Evolutionary conservation across 441 rosid genomes (phyloP), one percentile per base, ranked within the genome.

Genomic region (Gossypium trilobum): DNA sequence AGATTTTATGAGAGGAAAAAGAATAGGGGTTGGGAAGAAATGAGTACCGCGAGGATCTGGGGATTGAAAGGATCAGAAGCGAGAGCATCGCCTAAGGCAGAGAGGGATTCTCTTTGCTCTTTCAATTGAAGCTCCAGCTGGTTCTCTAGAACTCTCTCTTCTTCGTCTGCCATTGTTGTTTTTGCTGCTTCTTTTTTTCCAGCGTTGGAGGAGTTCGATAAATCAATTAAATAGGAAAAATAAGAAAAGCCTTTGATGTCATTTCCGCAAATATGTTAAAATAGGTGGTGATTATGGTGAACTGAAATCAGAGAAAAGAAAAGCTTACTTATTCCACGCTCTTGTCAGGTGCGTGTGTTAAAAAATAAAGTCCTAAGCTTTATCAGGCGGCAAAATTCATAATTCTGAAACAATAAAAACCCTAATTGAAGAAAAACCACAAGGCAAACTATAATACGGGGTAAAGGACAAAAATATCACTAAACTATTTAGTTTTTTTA

Each of bases 31-130:
- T 65, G 61, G 7, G 5, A 13, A 4, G 48, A 59, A 36, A 19
- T 10, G 25, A 36, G 58, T 85, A 92, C 99, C 72, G 89, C 85
- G 72, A 89, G 85, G 67, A 94, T 89, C 66, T 94, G 97, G 23
- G 78, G 72, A 78, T 94, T 81, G 78, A 85, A 77, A 2, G 91
- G 85, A 68, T 94, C 97, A 33, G 88, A 82, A 59, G 71, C 77
- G 22, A 94, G 84, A 73, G 91, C 97, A 56, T 92, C 91, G 25
- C 85, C 71, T 36, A 94, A 66, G 76, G 89, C 85, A 44, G 85
- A 77, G 20, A 94, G 91, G 2, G 99, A 88, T 17, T 90, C 97
- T 60, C 72, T 86, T 72, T 92, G 99, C 73, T 92, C 97, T 8
- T 76, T 72, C 44, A 92, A 81, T 74, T 94, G 97, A 25, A 74